A percentile compares a stretch with the other conserved stretches of the same genome.
These are phyloP conservation scores for Malassezia restricta DNA, from an alignment of 1,284 basidiomycete genomes.

Conservation along the genomic window DNA sequence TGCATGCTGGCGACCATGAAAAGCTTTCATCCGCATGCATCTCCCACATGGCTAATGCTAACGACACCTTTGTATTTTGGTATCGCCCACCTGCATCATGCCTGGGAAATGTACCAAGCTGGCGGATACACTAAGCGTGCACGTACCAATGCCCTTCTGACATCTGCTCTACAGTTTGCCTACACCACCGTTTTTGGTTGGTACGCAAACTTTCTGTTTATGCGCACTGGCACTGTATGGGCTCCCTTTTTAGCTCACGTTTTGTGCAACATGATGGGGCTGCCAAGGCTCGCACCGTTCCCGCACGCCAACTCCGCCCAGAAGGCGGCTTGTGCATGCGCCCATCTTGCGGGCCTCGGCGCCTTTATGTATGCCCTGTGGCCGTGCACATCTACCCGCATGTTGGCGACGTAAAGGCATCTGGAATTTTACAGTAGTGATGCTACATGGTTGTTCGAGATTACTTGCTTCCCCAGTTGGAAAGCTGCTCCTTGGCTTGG, in stretches of 20 bases:
- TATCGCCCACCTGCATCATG: slow-evolving; percentile 81
- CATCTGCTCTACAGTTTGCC: slow-evolving; percentile 58
- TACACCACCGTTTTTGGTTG: slow-evolving; percentile 90
- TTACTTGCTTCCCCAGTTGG: not conserved
- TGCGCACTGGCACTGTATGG: slow-evolving; percentile 51
- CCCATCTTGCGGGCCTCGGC: not conserved
- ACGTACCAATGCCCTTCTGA: slow-evolving; percentile 54
- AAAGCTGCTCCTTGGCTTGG: not conserved
- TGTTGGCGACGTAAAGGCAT: not conserved
- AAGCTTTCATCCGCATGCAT: slow-evolving; percentile 53
- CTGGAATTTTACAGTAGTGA: not conserved
- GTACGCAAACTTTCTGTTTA: slow-evolving; percentile 71
- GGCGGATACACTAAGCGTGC: slow-evolving; percentile 49
- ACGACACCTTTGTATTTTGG: slow-evolving; percentile 76
- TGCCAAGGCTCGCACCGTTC: slow-evolving; percentile 48
- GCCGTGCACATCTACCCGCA: not conserved
- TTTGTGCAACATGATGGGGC: slow-evolving; percentile 87
- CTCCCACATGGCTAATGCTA: slow-evolving; percentile 58
- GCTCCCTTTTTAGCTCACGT: slow-evolving; percentile 56
- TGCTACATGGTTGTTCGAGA: no score
- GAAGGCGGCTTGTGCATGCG: not conserved
- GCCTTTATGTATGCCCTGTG: not conserved
- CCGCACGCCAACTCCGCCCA: not conserved
- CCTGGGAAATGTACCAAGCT: slow-evolving; percentile 65
- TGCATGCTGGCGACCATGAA: slow-evolving; percentile 66